Conservation (phyloP, 306 rosid species). For the Gastrolobium bilobum region DNA sequence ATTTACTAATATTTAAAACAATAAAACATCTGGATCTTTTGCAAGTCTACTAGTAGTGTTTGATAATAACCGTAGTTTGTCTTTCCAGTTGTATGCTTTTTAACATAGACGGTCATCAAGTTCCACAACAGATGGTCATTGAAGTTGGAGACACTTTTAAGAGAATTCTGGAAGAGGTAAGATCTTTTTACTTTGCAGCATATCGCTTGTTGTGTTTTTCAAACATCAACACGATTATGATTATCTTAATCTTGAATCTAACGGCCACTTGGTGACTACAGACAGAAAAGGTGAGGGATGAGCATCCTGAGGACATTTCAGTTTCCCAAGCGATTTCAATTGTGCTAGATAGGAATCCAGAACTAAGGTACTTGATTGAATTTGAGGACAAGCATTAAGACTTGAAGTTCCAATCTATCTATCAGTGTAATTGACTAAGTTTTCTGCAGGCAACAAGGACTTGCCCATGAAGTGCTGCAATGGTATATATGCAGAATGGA, state of each 20-base stretch:
- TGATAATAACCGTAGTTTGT: conserved; percentile 34
- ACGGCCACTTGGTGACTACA: conserved; percentile 45
- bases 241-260: conserved; percentile 40
- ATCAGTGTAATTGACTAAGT: conserved; percentile 24
- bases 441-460: conserved; percentile 71
- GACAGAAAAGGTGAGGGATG: conserved; percentile 81
- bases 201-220: conserved; percentile 25
- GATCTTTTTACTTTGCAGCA: conserved; percentile 34
- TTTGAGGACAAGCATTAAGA: neutral
- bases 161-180: conserved; percentile 75
- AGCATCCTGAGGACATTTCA: conserved; percentile 70
- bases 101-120: conserved; percentile 71
- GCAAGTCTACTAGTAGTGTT: conserved; percentile 14
- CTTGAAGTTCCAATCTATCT: conserved; percentile 31
- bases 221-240: neutral
- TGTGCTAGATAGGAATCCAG: conserved; percentile 72
- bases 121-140: conserved; percentile 73
- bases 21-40: conserved; percentile 28
- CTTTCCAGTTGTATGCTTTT: conserved; percentile 77
- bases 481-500: conserved; percentile 89
- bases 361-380: conserved; percentile 61
- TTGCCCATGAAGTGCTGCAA: conserved; percentile 74
- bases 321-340: conserved; percentile 69
- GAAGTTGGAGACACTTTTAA: conserved; percentile 80
- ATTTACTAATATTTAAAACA: conserved; percentile 9